Percentiles rank a stretch among this genome's conserved stretches.
These are phyloP conservation scores for Trifolium subterraneum DNA, from an alignment of 306 rosid species.

Conservation along the genomic window DNA sequence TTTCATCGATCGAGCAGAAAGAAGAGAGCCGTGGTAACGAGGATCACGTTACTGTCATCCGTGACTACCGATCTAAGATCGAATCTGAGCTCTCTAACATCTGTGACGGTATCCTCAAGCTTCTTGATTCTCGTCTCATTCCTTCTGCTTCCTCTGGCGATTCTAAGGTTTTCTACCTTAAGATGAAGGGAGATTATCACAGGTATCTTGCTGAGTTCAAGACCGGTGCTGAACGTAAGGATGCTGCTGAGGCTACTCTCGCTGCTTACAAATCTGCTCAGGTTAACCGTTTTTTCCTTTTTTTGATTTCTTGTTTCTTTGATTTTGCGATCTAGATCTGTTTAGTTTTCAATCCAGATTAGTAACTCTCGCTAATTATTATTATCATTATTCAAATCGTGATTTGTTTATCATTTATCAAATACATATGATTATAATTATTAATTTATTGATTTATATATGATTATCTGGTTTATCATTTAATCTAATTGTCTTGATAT, in stretches of 20 bases:
- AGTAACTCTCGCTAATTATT: neutral
- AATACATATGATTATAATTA: neutral
- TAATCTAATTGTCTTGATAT: neutral
- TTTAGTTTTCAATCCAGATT: constrained; percentile 15
- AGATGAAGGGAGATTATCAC: constrained; percentile 99
- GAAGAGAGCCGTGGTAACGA: constrained; percentile 99
- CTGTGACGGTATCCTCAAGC: constrained; percentile 96
- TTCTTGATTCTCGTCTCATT: constrained; percentile 92
- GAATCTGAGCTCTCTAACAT: constrained; percentile 87
- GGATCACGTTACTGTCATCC: constrained; percentile 85
- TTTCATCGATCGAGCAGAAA: constrained; percentile 98
- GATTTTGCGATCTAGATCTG: constrained; percentile 39
- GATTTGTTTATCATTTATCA: neutral
- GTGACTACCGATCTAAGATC: constrained; percentile 97
- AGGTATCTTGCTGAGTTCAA: constrained; percentile 98
- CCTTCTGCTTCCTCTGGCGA: constrained; percentile 89
- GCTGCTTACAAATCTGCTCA: constrained; percentile 95
- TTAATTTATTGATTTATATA: neutral
- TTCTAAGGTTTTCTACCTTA: constrained; percentile 95
- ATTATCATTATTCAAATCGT: neutral
- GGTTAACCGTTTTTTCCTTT: constrained; percentile 49
- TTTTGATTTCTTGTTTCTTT: neutral
- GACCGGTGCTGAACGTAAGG: constrained; percentile 97
- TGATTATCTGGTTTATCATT: neutral
- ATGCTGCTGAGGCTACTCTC: constrained; percentile 98